Base-by-base conservation (phyloP, 1,284 basidiomycete species). In the Pseudozyma flocculosa region DNA sequence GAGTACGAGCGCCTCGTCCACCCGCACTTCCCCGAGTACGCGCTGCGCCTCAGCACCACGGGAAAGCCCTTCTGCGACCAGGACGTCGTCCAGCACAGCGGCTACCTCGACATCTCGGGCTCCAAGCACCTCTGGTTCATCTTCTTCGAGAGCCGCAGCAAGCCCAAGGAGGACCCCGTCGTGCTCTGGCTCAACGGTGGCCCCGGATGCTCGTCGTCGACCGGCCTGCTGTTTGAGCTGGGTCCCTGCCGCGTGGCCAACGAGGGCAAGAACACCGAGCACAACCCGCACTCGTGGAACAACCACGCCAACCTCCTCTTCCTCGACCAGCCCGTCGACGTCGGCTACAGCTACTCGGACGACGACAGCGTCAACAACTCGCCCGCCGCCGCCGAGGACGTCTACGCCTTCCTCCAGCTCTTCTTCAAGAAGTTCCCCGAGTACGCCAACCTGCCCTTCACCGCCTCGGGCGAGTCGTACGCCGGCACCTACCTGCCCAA, bases 161-260 rank as follows among this genome's bases (percentile, higher is more conserved):
- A 85, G 23, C 90, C 92, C 1, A 80, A 83, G 46, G 82, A 85
- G 43, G 90, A 88, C 18, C 91, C 91, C 11, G 82, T 95, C 4
- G 83, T 92, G 24, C 82, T 95, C 50, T 94, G 92, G 92, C 81
- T 93, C 39, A 92, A 91, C 70, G 91, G 90, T 42, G 89, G 89
- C 5, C 88, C 89, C 15, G 88, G 76, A 47, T 70, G 73, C 59
- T 77, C 70, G 29, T 72, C 71, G 19, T 67, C 66, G 44, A 70
- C 68, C 36, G 75, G 75, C 83, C 63, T 88, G 84, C n/a, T 87
- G 86, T 79, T 92, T 62, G 90, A 96, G 79, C 86, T 95, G 32
- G 91, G 92, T 0, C 90, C 91, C 0, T 94, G 91, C 80, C 81
- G 80, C 30, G 82, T 94, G 63, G 79, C 81, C 10, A 80, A 91